Percentiles rank a stretch among this genome's conserved stretches.
Evolutionary conservation across 345 rosid genomes (phyloP).

Genomic region (Aquilaria sinensis): DNA sequence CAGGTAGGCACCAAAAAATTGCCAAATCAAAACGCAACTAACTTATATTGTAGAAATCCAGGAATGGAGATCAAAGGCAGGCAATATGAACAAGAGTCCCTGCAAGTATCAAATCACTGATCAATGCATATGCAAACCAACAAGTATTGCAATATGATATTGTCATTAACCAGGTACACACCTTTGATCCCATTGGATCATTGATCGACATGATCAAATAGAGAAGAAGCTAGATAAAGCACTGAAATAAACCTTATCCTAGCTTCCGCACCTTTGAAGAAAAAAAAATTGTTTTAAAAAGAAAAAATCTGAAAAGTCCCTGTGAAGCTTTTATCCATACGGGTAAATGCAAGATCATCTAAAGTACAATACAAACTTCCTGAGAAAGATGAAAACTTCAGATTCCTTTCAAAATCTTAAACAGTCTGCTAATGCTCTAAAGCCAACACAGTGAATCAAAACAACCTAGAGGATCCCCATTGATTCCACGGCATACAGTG

Average conservation of each 20-base stretch:
- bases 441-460: conserved; percentile 16
- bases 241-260: conserved; percentile 6
- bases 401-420: neutral
- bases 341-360: neutral
- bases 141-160: neutral
- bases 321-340: too few species aligned
- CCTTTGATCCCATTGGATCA: conserved; percentile 1
- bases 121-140: neutral
- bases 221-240: neutral
- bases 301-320: too few species aligned
- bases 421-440: neutral
- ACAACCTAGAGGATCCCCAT: neutral
- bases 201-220: conserved; percentile 1
- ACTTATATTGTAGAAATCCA: neutral
- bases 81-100: neutral
- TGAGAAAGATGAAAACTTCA: neutral
- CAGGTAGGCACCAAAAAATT: conserved; percentile 2
- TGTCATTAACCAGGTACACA: neutral
- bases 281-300: too few species aligned
- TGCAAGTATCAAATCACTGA: conserved; percentile 10
- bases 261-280: neutral
- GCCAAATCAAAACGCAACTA: conserved; percentile 6
- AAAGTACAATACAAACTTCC: neutral
- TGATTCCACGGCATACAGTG: neutral
- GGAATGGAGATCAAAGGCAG: neutral